A percentile compares a stretch with the other conserved stretches of the same genome.
These are phyloP conservation scores for Calonectria hawksworthii DNA, from an alignment of 2,329 filamentous ascomycete species.

Conservation along the genomic window DNA sequence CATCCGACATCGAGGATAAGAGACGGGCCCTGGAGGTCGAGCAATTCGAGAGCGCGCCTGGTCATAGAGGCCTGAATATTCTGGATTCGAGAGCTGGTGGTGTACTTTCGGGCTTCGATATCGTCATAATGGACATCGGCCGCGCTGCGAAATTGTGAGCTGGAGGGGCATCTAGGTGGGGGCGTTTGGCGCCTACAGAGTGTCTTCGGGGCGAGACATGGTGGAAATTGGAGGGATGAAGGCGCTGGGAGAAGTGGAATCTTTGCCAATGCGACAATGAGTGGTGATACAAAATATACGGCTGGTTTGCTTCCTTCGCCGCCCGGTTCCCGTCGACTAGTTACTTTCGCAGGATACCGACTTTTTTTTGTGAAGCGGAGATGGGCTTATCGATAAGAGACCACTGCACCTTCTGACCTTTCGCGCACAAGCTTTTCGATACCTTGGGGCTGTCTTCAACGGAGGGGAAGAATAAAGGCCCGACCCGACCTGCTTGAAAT, in stretches of 20 bases:
- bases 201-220: slow-evolving; percentile 98
- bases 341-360: slow-evolving; percentile 35
- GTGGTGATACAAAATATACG: neutral
- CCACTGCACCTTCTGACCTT: neutral
- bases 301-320: slow-evolving; percentile 10
- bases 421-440: neutral
- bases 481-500: slow-evolving; percentile 32
- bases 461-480: slow-evolving; percentile 19
- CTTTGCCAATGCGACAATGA: neutral
- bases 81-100: slow-evolving; percentile 93
- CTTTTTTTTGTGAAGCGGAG: slow-evolving; percentile 44
- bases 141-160: slow-evolving; percentile 68
- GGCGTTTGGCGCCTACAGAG: slow-evolving; percentile 72
- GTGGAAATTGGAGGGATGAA: slow-evolving; percentile 47
- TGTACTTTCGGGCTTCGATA: slow-evolving; percentile 95
- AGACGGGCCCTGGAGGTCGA: slow-evolving; percentile 83
- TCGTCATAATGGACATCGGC: slow-evolving; percentile 99
- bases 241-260: neutral
- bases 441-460: neutral
- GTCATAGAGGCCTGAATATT: slow-evolving; percentile 97
- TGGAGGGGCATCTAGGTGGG: slow-evolving; percentile 42
- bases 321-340: slow-evolving; percentile 27
- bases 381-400: slow-evolving; percentile 46
- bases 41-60: slow-evolving; percentile 89
- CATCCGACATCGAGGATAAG: slow-evolving; percentile 97